Evolutionary conservation across 257 asterid genomes (phyloP), one percentile per base, ranked within the genome.

Genomic region (Plantago elongata): DNA sequence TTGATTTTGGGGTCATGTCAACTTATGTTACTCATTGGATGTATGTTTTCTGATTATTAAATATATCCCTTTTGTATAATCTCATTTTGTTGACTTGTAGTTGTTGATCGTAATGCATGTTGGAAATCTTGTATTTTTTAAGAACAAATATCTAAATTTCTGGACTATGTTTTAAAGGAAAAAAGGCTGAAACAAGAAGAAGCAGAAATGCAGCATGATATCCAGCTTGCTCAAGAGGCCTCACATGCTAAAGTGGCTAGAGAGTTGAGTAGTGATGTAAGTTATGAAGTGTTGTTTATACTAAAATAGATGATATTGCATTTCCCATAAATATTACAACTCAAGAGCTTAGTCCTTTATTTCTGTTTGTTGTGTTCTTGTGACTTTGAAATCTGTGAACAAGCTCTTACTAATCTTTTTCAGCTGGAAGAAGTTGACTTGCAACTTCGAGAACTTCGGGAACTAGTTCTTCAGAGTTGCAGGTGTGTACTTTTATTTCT

Each of bases 221-320:
- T 78, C 65, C 79, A 82, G 64, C 85, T 91, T 49, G 84, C 85
- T 11, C 94, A 84, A 64, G 98, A 91, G 81, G 88, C 75, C 67
- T 68, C 78, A 65, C 87, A 86, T 71, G 94, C 92, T 69, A 86
- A 83, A 78, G 75, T 75, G 83, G 78, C 95, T 48, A 81, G 71
- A 71, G 94, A 84, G 29, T 62, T 91, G 59, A 55, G 76, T 47
- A 13, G 60, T 29, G 90, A 86, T 84, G 98, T 91, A 71, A 50
- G 76, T 61, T 50, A 57, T 17, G 45, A 44, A 13, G 15, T 54
- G 43, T 18, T 34, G 40, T 42, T 7, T 64, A 48, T 57, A 14
- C 50, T 61, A 38, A 57, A 69, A 55, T 17, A 38, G 15, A 57
- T 16, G 18, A 14, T 3, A 22, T 22, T 22, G 15, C 59, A 13